Evolutionary conservation across 805 yeast genomes (phyloP).

Genomic region (Saturnispora mendoncae): DNA sequence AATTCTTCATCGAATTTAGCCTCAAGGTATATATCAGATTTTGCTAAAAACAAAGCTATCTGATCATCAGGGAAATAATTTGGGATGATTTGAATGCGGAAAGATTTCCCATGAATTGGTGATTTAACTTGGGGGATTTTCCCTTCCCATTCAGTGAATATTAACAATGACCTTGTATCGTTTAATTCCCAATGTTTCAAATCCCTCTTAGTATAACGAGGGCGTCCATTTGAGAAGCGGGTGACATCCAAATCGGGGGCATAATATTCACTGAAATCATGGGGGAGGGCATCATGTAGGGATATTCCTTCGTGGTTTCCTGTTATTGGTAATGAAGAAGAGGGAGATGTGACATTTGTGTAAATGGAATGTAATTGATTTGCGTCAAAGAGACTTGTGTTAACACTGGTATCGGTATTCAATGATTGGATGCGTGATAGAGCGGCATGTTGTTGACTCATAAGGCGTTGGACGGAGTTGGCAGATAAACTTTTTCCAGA

Average conservation of each 20-base stretch:
- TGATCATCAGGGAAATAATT: constrained; percentile 40
- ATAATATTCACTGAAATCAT: constrained; percentile 45
- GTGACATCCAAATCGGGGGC: constrained; percentile 44
- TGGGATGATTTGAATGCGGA: constrained; percentile 45
- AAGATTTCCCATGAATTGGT: constrained; percentile 29
- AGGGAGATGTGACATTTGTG: constrained; percentile 21
- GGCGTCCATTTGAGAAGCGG: constrained; percentile 49
- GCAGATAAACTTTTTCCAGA: constrained; percentile 15
- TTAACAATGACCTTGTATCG: constrained; percentile 56
- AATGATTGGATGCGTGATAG: constrained; percentile 12
- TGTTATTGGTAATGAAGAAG: no score
- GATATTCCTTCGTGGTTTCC: constrained; percentile 18
- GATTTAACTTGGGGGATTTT: constrained; percentile 37
- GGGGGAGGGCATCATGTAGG: constrained; percentile 46
- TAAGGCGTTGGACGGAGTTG: constrained; percentile 11
- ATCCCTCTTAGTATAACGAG: constrained; percentile 52
- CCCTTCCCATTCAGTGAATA: constrained; percentile 47
- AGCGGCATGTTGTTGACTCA: constrained; percentile 13
- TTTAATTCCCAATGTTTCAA: constrained; percentile 64
- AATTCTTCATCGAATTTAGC: constrained; percentile 47
- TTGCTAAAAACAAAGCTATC: constrained; percentile 41
- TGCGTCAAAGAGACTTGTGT: no score
- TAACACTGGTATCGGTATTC: constrained; percentile 12
- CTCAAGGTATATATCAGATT: constrained; percentile 59
- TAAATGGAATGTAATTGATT: constrained; percentile 22